phyloP scores from a whole-genome alignment of 805 yeast genomes.

The Allodekkera sacchari region DNA sequence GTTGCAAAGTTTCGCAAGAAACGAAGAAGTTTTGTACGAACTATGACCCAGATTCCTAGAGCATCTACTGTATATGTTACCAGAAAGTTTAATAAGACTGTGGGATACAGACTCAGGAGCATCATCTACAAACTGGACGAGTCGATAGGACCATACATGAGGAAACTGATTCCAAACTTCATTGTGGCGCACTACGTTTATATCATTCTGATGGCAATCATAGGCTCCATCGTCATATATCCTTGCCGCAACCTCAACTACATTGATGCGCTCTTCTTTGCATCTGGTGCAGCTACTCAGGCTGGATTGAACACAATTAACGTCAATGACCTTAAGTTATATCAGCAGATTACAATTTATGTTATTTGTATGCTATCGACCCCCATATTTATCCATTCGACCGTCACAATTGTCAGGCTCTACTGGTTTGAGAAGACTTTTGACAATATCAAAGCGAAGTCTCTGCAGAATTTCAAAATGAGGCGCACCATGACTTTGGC shows the following conservation, averaged over 20 bases:
- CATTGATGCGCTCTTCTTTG: constrained; percentile 72
- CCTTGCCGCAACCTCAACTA: constrained; percentile 62
- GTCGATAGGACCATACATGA: constrained; percentile 32
- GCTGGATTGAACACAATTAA: constrained; percentile 86
- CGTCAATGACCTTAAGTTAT: constrained; percentile 51
- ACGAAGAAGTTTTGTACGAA: too few relatives aligned
- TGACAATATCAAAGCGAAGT: constrained; percentile 67
- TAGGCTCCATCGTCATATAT: constrained; percentile 70
- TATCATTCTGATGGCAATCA: constrained; percentile 46
- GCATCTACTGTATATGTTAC: too few relatives aligned
- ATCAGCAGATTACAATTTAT: constrained; percentile 75
- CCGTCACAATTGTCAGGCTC: constrained; percentile 65
- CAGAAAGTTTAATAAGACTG: constrained; percentile 11
- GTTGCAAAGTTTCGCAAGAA: too few relatives aligned
- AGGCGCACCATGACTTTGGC: constrained; percentile 72
- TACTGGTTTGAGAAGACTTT: constrained; percentile 87
- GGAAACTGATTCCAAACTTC: constrained; percentile 41
- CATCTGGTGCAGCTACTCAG: constrained; percentile 76
- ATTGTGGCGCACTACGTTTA: constrained; percentile 68
- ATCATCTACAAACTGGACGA: constrained; percentile 28
- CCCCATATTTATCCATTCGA: constrained; percentile 83
- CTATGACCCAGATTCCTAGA: too few relatives aligned
- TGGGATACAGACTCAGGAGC: constrained; percentile 28
- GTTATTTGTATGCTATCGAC: constrained; percentile 60
- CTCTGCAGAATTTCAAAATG: constrained; percentile 75